A percentile compares a stretch with the other conserved stretches of the same genome.
Conservation (phyloP, 768 basidiomycete species). For the Tulasnella sp. region DNA sequence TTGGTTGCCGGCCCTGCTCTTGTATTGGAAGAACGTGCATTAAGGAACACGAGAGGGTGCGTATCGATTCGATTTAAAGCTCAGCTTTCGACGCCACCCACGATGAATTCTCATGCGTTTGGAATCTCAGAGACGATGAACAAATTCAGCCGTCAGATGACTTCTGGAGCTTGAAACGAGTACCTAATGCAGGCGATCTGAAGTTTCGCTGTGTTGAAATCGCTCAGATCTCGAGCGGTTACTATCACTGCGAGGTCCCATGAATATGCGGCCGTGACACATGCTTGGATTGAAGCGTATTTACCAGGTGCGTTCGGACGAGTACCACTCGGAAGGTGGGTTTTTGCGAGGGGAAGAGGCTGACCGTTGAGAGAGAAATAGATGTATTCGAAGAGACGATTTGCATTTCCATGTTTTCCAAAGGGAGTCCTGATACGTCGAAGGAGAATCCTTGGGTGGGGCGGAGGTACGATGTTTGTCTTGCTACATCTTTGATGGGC, state of each 20-base stretch:
- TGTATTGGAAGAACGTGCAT: constrained; percentile 13
- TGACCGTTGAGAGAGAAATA: not conserved
- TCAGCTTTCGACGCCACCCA: no score
- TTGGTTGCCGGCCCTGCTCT: not conserved
- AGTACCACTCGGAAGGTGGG: not conserved
- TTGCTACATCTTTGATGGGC: not conserved
- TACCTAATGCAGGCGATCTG: not conserved
- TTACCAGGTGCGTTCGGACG: constrained; percentile 10
- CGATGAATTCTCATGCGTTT: not conserved
- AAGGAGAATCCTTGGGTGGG: constrained; percentile 8
- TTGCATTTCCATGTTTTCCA: not conserved
- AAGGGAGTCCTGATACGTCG: not conserved
- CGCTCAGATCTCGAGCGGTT: not conserved
- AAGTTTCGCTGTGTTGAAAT: not conserved
- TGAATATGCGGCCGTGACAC: not conserved
- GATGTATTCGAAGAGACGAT: constrained; percentile 8
- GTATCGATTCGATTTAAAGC: no score
- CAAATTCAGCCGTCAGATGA: not conserved
- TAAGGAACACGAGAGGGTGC: not conserved
- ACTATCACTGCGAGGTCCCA: constrained; percentile 7
- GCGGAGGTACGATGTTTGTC: not conserved
- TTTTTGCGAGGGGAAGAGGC: not conserved
- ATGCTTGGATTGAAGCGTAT: not conserved
- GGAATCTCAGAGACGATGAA: not conserved
- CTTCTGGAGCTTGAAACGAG: not conserved